phyloP scores from a whole-genome alignment of 2,329 filamentous ascomycete genomes.

The Ophiostoma fasciatum region DNA sequence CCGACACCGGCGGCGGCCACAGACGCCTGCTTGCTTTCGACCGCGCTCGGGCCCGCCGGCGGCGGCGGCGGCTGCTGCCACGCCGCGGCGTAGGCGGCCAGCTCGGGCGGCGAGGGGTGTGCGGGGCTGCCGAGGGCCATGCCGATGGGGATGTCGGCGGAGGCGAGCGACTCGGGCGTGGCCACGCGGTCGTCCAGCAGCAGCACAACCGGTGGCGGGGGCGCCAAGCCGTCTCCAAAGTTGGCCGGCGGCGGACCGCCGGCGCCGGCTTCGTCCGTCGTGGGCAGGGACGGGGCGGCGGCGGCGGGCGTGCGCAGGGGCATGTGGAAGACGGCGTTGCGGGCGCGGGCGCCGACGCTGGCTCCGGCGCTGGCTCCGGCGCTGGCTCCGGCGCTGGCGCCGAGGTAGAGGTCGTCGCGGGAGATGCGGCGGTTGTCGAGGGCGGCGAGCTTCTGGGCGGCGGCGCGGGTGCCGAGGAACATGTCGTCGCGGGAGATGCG shows the following conservation, averaged over 20 bases:
- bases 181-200: slow-evolving; percentile 26
- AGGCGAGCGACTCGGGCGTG: slow-evolving; percentile 28
- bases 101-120: slow-evolving; percentile 20
- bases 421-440: slow-evolving; percentile 21
- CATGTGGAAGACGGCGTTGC: slow-evolving; percentile 22
- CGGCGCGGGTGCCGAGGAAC: slow-evolving; percentile 14
- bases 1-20: too few relatives aligned
- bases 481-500: slow-evolving; percentile 29
- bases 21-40: too few relatives aligned
- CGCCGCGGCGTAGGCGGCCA: too few relatives aligned
- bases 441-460: background rate
- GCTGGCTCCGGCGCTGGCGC: too few relatives aligned
- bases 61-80: slow-evolving; percentile 6
- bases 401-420: slow-evolving; percentile 25
- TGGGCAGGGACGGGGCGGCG: too few relatives aligned
- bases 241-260: too few relatives aligned
- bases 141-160: slow-evolving; percentile 43
- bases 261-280: slow-evolving; percentile 29
- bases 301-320: slow-evolving; percentile 27
- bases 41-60: too few relatives aligned
- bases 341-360: slow-evolving; percentile 12
- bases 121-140: slow-evolving; percentile 60
- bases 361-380: too few relatives aligned
- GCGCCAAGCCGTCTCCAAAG: slow-evolving; percentile 13
- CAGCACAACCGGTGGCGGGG: slow-evolving; percentile 19